phyloP scores from a whole-genome alignment of 176 grass and related monocot species.

The Canna indica region DNA sequence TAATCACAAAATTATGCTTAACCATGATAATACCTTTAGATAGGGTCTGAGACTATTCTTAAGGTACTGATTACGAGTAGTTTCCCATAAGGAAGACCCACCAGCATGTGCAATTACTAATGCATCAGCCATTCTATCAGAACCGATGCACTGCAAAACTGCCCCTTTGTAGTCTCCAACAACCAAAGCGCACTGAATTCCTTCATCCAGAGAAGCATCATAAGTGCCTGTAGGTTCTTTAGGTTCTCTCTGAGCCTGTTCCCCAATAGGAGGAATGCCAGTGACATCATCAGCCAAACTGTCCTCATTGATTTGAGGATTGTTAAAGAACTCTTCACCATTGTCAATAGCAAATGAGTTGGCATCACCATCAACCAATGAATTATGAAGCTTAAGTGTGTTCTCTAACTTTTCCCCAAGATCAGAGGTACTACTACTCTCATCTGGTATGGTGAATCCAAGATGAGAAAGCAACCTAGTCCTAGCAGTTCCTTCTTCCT shows the following conservation, averaged over 20 bases:
- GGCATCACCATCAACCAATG: slow-evolving; percentile 28
- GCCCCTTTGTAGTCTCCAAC: slow-evolving; percentile 96
- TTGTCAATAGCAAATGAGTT: slow-evolving; percentile 64
- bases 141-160: slow-evolving; percentile 68
- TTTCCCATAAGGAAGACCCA: slow-evolving; percentile 81
- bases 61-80: slow-evolving; percentile 65
- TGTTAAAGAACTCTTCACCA: slow-evolving; percentile 96
- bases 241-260: slow-evolving; percentile 44
- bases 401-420: slow-evolving; percentile 53
- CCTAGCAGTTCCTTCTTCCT: slow-evolving; percentile 78
- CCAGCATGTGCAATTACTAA: slow-evolving; percentile 96
- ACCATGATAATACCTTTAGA: slow-evolving; percentile 45
- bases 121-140: slow-evolving; percentile 97
- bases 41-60: slow-evolving; percentile 73
- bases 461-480: slow-evolving; percentile 86
- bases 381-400: slow-evolving; percentile 55
- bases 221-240: slow-evolving; percentile 35
- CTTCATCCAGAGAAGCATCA: slow-evolving; percentile 61
- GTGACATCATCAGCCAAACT: slow-evolving; percentile 31
- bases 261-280: slow-evolving; percentile 28
- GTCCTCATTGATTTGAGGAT: slow-evolving; percentile 56
- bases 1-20: not conserved
- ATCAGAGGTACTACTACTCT: slow-evolving; percentile 34
- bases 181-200: slow-evolving; percentile 81
- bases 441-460: slow-evolving; percentile 67